These are phyloP conservation scores for Omphalotus olearius DNA, from an alignment of 1,284 basidiomycete species.

Conservation along the genomic window DNA sequence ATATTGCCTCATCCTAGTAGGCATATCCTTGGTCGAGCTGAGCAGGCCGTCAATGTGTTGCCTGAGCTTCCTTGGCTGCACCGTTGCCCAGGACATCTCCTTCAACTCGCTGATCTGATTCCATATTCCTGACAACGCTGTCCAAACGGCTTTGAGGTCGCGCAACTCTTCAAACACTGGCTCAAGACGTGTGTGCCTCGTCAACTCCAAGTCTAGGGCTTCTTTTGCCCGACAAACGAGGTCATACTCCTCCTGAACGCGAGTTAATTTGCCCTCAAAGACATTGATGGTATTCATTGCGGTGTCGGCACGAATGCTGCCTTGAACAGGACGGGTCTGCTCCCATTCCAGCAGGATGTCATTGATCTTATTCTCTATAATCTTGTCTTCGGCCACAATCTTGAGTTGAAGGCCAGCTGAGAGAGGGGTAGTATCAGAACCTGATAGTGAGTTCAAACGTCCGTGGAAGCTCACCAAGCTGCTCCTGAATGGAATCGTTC, in stretches of 20 bases:
- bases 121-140: conserved; percentile 96
- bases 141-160: conserved; percentile 98
- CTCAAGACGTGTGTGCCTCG: conserved; percentile 86
- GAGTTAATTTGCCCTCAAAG: conserved; percentile 87
- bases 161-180: conserved; percentile 94
- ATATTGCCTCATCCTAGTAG: conserved; percentile 98
- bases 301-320: conserved; percentile 90
- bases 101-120: conserved; percentile 87
- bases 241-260: conserved; percentile 91
- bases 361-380: conserved; percentile 90
- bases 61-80: conserved; percentile 92
- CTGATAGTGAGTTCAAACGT: conserved; percentile 1
- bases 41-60: conserved; percentile 90
- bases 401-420: conserved; percentile 93
- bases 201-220: conserved; percentile 90
- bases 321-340: conserved; percentile 91
- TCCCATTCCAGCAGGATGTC: conserved; percentile 94
- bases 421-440: conserved; percentile 7
- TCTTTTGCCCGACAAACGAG: conserved; percentile 95
- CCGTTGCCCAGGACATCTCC: conserved; percentile 88
- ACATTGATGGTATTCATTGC: conserved; percentile 95
- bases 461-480: conserved; percentile 60
- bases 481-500: conserved; percentile 98
- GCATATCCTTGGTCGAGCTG: conserved; percentile 95
- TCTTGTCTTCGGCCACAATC: conserved; percentile 99